phyloP scores from a whole-genome alignment of 805 yeast species.

The Komagataella kurtzmanii region DNA sequence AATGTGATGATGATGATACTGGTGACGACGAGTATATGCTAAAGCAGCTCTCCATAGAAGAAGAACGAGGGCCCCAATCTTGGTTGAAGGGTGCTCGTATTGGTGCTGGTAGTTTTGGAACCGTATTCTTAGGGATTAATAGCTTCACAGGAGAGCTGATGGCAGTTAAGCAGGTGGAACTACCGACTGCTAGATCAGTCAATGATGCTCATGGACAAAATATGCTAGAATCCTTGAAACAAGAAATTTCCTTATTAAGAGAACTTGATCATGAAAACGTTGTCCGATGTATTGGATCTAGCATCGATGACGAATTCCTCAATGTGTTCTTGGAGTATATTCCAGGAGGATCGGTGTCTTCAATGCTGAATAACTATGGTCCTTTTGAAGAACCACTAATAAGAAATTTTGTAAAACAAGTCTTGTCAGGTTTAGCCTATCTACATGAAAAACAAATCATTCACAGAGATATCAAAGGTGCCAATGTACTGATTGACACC shows the following conservation, averaged over 20 bases:
- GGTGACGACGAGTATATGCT: slow-evolving; percentile 24
- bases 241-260: slow-evolving; percentile 66
- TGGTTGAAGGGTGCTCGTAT: slow-evolving; percentile 92
- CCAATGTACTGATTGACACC: slow-evolving; percentile 45
- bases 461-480: slow-evolving; percentile 55
- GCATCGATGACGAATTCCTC: slow-evolving; percentile 53
- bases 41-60: slow-evolving; percentile 21
- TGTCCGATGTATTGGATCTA: slow-evolving; percentile 84
- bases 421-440: slow-evolving; percentile 39
- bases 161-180: slow-evolving; percentile 92
- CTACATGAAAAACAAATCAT: slow-evolving; percentile 44
- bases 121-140: slow-evolving; percentile 85
- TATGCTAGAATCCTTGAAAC: slow-evolving; percentile 72
- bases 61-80: slow-evolving; percentile 47
- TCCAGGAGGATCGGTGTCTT: slow-evolving; percentile 33
- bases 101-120: slow-evolving; percentile 92
- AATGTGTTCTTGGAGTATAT: slow-evolving; percentile 60
- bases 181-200: slow-evolving; percentile 27
- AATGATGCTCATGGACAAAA: slow-evolving; percentile 15
- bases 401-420: slow-evolving; percentile 39
- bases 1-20: slow-evolving; percentile 19
- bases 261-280: slow-evolving; percentile 84
- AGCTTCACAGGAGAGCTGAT: slow-evolving; percentile 86
- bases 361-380: slow-evolving; percentile 44
- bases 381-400: slow-evolving; percentile 50